Base-by-base conservation (phyloP, 2,329 filamentous ascomycete species). In the Colletotrichum sp. region DNA sequence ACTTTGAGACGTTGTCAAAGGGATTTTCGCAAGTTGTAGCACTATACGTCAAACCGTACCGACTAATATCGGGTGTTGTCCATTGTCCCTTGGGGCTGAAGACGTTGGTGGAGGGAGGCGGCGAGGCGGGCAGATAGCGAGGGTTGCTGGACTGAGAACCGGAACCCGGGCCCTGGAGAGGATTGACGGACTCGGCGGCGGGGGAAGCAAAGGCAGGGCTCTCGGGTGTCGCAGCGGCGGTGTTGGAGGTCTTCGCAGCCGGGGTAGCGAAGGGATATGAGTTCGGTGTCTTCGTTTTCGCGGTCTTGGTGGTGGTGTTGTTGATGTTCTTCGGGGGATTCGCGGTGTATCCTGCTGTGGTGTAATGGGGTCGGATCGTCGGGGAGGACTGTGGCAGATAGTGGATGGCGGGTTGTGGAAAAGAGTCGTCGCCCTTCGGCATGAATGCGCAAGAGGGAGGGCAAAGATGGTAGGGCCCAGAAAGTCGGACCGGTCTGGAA, bases 21-120 rank as follows among this genome's bases (percentile, higher is more conserved):
- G 75, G 73, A 59, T 77, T 75, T 68, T 80, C 77, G 78, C 67
- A 76, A 57, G 78, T 75, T 65, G 78, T 63, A 36, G 78, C 74
- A 60, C 76, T 75, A 68, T 82, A 78, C 30, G 78, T 82, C 78
- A 80, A 76, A 81, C 78, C 83, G 84, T 84, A 76, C 73, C 81
- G 82, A 71, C 79, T 78, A 67, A 70, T 79, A 39, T 81, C 79
- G 44, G 75, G 70, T 36, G 73, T 77, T 62, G 72, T 67, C 78
- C 77, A 78, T 71, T 63, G 71, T 67, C 67, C 60, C 36, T 55
- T 52, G 7, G 68, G 57, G 18, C 28, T 64, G 44, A 68, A 69
- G 26, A 44, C 63, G 68, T 63, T 32, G 5, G 34, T 36, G n/a
- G 73, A 73, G 16, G 57, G 65, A 8, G 64, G 71, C 36, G 73